Evolutionary conservation across 1,139 yeast species (phyloP).

Genomic region (Debaryomyces psychrophilus): DNA sequence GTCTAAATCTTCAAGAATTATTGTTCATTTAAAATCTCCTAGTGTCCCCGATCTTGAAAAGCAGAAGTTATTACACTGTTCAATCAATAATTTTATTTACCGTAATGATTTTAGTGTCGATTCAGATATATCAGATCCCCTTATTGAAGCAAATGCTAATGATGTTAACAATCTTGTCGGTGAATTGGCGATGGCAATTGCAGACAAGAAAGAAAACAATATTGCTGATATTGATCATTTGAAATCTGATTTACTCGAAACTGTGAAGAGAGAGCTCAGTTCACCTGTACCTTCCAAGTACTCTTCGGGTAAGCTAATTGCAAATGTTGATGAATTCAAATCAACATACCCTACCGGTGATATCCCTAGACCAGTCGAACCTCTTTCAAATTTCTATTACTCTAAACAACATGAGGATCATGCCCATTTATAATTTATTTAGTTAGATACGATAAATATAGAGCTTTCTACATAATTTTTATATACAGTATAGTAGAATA

Average conservation of each 20-base stretch:
- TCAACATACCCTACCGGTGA: constrained; percentile 29
- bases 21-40: constrained; percentile 73
- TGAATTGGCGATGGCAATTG: constrained; percentile 13
- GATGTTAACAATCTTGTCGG: constrained; percentile 22
- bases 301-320: constrained; percentile 30
- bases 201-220: constrained; percentile 1
- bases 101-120: constrained; percentile 27
- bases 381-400: constrained; percentile 36
- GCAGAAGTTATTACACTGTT: constrained; percentile 29
- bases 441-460: background rate
- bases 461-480: background rate
- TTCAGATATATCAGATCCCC: constrained; percentile 30
- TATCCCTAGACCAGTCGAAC: constrained; percentile 35
- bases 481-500: background rate
- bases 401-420: constrained; percentile 25
- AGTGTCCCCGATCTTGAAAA: constrained; percentile 31
- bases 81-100: constrained; percentile 32
- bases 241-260: constrained; percentile 13
- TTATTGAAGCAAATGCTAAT: constrained; percentile 25
- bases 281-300: constrained; percentile 31
- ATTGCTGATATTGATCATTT: constrained; percentile 1
- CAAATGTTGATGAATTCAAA: constrained; percentile 30
- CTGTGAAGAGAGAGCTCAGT: constrained; percentile 19
- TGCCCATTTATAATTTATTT: constrained; percentile 13
- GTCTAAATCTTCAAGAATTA: constrained; percentile 48